These are phyloP conservation scores for Diaporthe vexans DNA, from an alignment of 2,329 filamentous ascomycete genomes.

Conservation along the genomic window DNA sequence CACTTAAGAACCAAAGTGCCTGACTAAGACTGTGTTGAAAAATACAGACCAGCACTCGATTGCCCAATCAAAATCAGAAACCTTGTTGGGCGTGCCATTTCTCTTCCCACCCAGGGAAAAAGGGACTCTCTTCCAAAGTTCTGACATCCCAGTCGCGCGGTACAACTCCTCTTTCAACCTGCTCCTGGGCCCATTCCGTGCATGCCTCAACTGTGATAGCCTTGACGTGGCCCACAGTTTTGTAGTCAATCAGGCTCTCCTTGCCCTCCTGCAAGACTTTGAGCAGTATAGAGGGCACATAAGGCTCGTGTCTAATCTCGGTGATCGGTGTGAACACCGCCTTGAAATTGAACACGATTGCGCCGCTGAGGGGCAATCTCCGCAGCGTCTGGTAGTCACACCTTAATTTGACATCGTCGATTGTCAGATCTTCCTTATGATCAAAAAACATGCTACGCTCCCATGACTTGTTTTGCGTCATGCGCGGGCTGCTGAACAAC, in stretches of 20 bases:
- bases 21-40: not conserved
- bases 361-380: constrained; percentile 81
- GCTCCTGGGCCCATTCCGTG: constrained; percentile 74
- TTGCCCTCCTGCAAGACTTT: constrained; percentile 77
- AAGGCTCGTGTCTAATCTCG: constrained; percentile 79
- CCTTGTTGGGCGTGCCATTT: constrained; percentile 68
- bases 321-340: constrained; percentile 82
- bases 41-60: not conserved
- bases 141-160: constrained; percentile 72
- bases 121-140: constrained; percentile 82
- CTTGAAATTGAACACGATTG: constrained; percentile 90
- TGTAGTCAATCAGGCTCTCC: constrained; percentile 69
- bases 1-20: not conserved
- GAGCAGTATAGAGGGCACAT: constrained; percentile 76
- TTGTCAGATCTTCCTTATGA: constrained; percentile 57
- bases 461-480: constrained; percentile 67
- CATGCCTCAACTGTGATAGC: constrained; percentile 78
- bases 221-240: constrained; percentile 85
- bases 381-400: constrained; percentile 93
- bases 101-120: constrained; percentile 81
- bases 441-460: constrained; percentile 71
- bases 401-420: constrained; percentile 75
- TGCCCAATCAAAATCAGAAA: constrained; percentile 24
- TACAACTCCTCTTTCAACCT: constrained; percentile 62
- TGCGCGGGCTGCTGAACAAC: constrained; percentile 79